These are phyloP conservation scores for Citrullus colocynthis DNA, from an alignment of 306 rosid species.

Conservation along the genomic window DNA sequence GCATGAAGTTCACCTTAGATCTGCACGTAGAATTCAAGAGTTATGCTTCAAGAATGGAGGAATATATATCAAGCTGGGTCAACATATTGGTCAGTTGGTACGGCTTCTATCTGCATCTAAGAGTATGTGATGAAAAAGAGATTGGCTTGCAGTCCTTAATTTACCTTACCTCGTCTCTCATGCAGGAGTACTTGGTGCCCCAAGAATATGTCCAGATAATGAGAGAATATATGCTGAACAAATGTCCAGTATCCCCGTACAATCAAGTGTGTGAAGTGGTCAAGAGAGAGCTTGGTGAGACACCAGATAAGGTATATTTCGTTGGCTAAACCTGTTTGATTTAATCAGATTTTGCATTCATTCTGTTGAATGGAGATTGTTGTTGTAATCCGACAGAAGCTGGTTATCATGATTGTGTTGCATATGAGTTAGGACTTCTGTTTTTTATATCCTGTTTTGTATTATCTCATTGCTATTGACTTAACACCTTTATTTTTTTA, in stretches of 20 bases:
- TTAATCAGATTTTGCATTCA: neutral
- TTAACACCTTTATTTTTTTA: neutral
- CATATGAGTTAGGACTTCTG: neutral
- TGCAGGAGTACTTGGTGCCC: conserved; percentile 84
- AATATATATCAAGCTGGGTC: conserved; percentile 89
- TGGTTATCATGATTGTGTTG: neutral
- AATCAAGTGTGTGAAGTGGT: conserved; percentile 68
- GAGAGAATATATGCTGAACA: conserved; percentile 92
- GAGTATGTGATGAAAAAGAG: neutral
- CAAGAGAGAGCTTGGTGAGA: conserved; percentile 74
- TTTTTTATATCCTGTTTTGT: neutral
- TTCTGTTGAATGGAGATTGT: neutral
- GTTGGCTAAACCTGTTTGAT: neutral
- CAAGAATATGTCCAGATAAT: conserved; percentile 66
- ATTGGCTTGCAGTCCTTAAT: neutral
- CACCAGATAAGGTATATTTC: conserved; percentile 64
- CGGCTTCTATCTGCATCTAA: conserved; percentile 5
- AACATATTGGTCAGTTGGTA: conserved; percentile 93
- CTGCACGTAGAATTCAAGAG: conserved; percentile 72
- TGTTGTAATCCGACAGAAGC: neutral
- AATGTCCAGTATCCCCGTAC: conserved; percentile 88
- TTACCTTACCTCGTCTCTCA: conserved; percentile 2
- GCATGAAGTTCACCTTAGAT: conserved; percentile 82
- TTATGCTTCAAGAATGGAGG: conserved; percentile 92
- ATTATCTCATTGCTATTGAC: neutral